Evolutionary conservation across 1,139 yeast species (phyloP).

Genomic region (Candida mesenterica): DNA sequence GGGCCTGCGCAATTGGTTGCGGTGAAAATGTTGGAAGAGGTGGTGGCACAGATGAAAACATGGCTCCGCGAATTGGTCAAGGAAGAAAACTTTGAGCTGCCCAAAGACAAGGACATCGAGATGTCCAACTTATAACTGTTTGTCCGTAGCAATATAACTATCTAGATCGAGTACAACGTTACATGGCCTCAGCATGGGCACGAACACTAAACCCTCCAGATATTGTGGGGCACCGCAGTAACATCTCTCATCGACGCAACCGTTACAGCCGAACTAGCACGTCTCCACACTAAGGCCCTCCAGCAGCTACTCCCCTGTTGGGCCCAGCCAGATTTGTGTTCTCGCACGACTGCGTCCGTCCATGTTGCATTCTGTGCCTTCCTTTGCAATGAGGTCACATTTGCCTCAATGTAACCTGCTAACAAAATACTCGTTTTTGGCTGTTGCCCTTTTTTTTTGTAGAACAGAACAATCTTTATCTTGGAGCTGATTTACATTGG

Average conservation of each 20-base stretch:
- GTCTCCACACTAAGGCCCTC: neutral
- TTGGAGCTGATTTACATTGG: no score
- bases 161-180: neutral
- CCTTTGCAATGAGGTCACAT: conserved; percentile 5
- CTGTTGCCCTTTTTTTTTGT: neutral
- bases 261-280: neutral
- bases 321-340: no score
- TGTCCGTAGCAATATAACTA: no score
- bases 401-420: neutral
- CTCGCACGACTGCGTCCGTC: no score
- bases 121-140: no score
- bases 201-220: no score
- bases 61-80: conserved; percentile 52
- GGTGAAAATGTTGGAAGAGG: conserved; percentile 57
- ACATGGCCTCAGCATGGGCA: neutral
- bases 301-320: no score
- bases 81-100: conserved; percentile 21
- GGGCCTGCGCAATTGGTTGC: conserved; percentile 69
- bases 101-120: conserved; percentile 17
- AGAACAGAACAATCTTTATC: conserved; percentile 4
- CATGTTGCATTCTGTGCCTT: conserved; percentile 3
- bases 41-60: conserved; percentile 54
- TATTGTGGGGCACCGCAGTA: no score
- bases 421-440: neutral
- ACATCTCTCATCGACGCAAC: neutral